A percentile compares a stretch with the other conserved stretches of the same genome.
phyloP scores from a whole-genome alignment of 2,329 filamentous ascomycete genomes.

The Trichoderma asperellum region DNA sequence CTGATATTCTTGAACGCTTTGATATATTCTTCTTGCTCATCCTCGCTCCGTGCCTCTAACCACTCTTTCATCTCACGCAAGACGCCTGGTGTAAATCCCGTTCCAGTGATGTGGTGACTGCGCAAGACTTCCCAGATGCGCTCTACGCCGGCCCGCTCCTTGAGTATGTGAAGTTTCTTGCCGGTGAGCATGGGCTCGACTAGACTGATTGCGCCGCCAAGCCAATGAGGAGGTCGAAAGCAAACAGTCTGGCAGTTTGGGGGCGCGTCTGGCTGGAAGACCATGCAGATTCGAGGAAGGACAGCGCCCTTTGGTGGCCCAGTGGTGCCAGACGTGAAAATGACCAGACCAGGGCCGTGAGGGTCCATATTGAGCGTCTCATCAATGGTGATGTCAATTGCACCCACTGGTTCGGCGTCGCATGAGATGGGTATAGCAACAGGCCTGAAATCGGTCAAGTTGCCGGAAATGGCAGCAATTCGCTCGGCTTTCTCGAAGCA shows the following conservation, averaged over 20 bases:
- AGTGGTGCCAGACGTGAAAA: conserved; percentile 56
- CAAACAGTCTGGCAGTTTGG: conserved; percentile 26
- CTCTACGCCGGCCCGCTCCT: conserved; percentile 19
- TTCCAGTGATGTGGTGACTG: conserved; percentile 26
- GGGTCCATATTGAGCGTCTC: conserved; percentile 26
- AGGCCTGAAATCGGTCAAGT: conserved; percentile 30
- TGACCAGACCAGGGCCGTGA: conserved; percentile 47
- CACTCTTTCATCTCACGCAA: conserved; percentile 31
- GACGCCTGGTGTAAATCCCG: conserved; percentile 29
- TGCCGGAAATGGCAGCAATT: conserved; percentile 5
- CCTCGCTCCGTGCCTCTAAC: conserved; percentile 10
- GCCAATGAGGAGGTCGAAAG: conserved; percentile 33
- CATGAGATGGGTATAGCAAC: conserved; percentile 22
- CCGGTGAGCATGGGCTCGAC: conserved; percentile 30
- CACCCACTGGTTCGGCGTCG: conserved; percentile 26
- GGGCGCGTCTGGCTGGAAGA: neutral
- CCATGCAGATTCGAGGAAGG: conserved; percentile 44
- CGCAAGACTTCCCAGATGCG: conserved; percentile 30
- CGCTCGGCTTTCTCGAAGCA: conserved; percentile 14
- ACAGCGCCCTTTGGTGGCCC: conserved; percentile 61
- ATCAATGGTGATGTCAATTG: conserved; percentile 25
- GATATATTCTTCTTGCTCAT: conserved; percentile 26
- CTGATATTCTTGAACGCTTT: conserved; percentile 22
- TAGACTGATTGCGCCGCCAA: conserved; percentile 29
- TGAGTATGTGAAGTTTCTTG: conserved; percentile 29